phyloP scores from a whole-genome alignment of 345 rosid species.

The Eucalyptus tenuipes region DNA sequence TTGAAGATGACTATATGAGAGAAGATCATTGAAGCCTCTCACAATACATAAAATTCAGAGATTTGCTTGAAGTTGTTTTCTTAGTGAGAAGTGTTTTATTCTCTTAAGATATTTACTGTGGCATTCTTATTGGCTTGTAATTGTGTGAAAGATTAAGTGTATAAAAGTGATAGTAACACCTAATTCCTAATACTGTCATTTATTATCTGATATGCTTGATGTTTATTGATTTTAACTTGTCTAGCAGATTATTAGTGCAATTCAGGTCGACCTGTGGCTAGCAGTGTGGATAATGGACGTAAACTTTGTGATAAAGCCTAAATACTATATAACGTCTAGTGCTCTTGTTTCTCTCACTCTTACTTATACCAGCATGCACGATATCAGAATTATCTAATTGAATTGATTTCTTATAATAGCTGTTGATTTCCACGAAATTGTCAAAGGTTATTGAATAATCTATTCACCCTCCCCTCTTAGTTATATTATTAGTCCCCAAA shows the following conservation, averaged over 20 bases:
- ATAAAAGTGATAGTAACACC: background rate
- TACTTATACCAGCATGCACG: too few species aligned
- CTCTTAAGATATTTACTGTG: background rate
- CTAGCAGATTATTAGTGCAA: background rate
- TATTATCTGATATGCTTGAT: background rate
- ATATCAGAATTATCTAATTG: too few species aligned
- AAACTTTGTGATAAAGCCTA: background rate
- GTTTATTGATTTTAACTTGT: background rate
- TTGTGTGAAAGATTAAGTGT: background rate
- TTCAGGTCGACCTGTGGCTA: background rate
- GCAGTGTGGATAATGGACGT: background rate
- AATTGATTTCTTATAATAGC: too few species aligned
- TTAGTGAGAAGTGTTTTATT: too few species aligned
- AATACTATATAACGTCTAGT: too few species aligned
- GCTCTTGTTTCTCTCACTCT: too few species aligned
- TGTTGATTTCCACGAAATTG: too few species aligned
- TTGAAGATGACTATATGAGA: background rate
- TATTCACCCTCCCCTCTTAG: too few species aligned
- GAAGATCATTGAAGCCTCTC: background rate
- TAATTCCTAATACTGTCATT: background rate
- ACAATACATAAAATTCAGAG: background rate
- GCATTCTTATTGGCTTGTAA: background rate
- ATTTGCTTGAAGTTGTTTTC: background rate
- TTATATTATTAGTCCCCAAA: too few species aligned
- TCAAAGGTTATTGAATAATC: too few species aligned